Evolutionary conservation across 768 basidiomycete species (phyloP), one percentile per base, ranked within the genome.

Genomic region (Rhizopogon rudus): DNA sequence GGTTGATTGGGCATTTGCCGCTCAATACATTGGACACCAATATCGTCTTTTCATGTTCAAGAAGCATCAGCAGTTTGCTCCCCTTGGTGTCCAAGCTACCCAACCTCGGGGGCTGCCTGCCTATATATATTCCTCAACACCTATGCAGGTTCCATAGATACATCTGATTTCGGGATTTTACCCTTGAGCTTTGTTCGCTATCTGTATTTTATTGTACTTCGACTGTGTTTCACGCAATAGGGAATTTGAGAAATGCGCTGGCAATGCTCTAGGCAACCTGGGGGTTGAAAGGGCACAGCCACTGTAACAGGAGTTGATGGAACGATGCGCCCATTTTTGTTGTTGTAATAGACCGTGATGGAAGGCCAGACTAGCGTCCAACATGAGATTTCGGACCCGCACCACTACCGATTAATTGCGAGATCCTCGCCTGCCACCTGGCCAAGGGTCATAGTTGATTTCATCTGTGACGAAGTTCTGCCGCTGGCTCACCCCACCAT

Each of bases 21-120:
- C 65, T 31, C 51, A 61, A 16, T 69, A 71, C 51, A 71, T 71
- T 44, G 67, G 64, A 48, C 58, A 59, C 17, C 62, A 71, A 43
- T 71, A 69, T 55, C 68, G 69, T 16, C 37, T 65, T 22, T 63
- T 65, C 40, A 54, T 71, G 35, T 69, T 62, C 40, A 64, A 67
- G 58, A 71, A 62, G 61, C 37, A 67, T 42, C 68, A 69, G 33
- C 68, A 61, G 43, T 66, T 69, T 28, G 53, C 29, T 9, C 53
- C 53, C 25, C 56, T 53, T 40, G 44, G 56, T 22, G 12, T 44
- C 31, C 44, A 44, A 63, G 57, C 56, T 46, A 22, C 22, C 13
- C 46, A 48, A 22, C 13, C 46, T 14, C 33, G 33, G 17, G 46
- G 46, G 20, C 17, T 49, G 22, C 46, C 46, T 20, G 46, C 35